Percentiles rank a stretch among this genome's conserved stretches.
These are phyloP conservation scores for Elaeis oleifera DNA, from an alignment of 202 grass and related monocot genomes.

Conservation along the genomic window DNA sequence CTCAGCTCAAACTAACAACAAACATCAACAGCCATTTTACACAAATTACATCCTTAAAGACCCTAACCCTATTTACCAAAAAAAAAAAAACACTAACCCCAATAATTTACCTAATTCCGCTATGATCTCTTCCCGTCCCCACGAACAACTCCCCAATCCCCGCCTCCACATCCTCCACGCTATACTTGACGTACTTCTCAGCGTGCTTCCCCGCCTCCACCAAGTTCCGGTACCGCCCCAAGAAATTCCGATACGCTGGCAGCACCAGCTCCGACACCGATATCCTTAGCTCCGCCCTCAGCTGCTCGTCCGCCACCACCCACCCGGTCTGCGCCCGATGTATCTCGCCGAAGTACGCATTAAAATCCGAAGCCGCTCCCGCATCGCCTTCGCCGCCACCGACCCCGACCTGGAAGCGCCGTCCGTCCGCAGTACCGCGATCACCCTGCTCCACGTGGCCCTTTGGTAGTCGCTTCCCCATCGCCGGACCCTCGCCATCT, in stretches of 20 bases:
- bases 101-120: no score
- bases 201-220: background rate
- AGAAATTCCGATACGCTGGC: constrained; percentile 11
- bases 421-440: constrained; percentile 10
- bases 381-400: constrained; percentile 1
- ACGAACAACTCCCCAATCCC: constrained; percentile 12
- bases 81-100: no score
- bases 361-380: constrained; percentile 4
- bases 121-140: background rate
- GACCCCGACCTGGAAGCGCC: background rate
- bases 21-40: no score
- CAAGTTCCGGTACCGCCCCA: background rate
- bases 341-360: constrained; percentile 6
- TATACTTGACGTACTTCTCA: background rate
- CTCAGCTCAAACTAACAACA: no score
- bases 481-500: constrained; percentile 1
- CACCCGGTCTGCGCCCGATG: constrained; percentile 5
- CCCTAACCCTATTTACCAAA: no score
- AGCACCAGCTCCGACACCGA: background rate
- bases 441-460: constrained; percentile 12
- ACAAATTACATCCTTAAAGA: no score
- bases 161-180: constrained; percentile 5
- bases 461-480: constrained; percentile 9
- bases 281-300: background rate
- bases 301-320: constrained; percentile 9